A percentile compares a stretch with the other conserved stretches of the same genome.
Conservation (phyloP, 352 stramenopile species). For the Globisporangium irregulare region DNA sequence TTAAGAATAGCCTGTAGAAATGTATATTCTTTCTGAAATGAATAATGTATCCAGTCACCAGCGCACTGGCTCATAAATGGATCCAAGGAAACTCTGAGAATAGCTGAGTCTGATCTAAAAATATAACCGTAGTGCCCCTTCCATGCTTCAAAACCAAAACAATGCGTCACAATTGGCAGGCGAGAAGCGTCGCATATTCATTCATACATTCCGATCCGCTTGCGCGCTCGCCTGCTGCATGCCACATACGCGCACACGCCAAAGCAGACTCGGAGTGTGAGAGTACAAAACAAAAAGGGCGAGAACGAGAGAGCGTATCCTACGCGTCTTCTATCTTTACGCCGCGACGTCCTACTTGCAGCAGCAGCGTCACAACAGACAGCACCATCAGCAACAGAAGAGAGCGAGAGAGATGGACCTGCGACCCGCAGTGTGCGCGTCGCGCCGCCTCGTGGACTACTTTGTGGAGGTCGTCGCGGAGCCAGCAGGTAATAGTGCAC, state of each 20-base stretch:
- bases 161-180: not conserved
- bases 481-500: slow-evolving; percentile 10
- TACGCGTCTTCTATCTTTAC: not conserved
- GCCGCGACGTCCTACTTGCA: not conserved
- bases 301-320: not conserved
- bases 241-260: not conserved
- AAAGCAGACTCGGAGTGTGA: not conserved
- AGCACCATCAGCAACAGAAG: not conserved
- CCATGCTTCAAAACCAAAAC: not conserved
- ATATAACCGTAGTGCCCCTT: not conserved
- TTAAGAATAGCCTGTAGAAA: not conserved
- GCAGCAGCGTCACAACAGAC: not conserved
- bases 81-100: not conserved
- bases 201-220: not conserved
- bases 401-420: slow-evolving; percentile 2
- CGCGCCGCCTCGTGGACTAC: slow-evolving; percentile 63
- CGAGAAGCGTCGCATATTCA: slow-evolving; percentile 12
- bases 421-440: not conserved
- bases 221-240: not conserved
- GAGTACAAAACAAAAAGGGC: not conserved
- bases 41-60: not conserved
- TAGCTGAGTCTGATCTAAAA: not conserved
- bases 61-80: not conserved
- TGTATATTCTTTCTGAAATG: not conserved
- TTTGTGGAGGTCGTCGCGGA: slow-evolving; percentile 69